Evolutionary conservation across 495 filamentous ascomycete genomes (phyloP).

Genomic region (Cercophora newfieldiana): DNA sequence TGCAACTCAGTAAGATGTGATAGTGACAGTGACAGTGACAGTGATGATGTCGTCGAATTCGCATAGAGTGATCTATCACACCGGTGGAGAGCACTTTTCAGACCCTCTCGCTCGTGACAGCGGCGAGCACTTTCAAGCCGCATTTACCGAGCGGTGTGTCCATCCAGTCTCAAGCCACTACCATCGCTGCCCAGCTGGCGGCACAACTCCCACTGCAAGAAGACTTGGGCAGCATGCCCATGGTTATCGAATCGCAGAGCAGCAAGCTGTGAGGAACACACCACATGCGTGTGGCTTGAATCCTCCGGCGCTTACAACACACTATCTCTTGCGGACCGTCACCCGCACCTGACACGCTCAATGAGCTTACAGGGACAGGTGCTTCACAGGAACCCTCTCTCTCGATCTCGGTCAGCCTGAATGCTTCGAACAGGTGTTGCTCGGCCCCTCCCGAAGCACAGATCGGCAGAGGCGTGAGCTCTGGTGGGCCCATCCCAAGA

Average conservation of each 20-base stretch:
- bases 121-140: not conserved
- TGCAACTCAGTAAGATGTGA: constrained; percentile 21
- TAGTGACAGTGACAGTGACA: constrained; percentile 30
- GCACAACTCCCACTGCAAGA: not conserved
- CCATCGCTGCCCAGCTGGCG: not conserved
- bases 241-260: not conserved
- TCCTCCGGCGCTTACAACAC: constrained; percentile 6
- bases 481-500: not conserved
- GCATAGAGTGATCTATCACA: constrained; percentile 1
- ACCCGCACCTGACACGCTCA: not conserved
- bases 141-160: not conserved
- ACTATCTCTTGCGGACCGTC: not conserved
- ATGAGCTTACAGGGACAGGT: not conserved
- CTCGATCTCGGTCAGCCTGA: not conserved
- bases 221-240: not conserved
- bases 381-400: not conserved
- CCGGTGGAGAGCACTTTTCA: not conserved
- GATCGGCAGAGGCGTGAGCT: constrained; percentile 12
- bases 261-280: not conserved
- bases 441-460: constrained; percentile 14
- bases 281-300: constrained; percentile 6
- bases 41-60: constrained; percentile 1
- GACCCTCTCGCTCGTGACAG: not conserved
- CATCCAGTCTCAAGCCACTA: not conserved
- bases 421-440: not conserved